Percentiles rank a stretch among this genome's conserved stretches.
Conservation (phyloP, 805 yeast genomes). For the Candida loeiensis region DNA sequence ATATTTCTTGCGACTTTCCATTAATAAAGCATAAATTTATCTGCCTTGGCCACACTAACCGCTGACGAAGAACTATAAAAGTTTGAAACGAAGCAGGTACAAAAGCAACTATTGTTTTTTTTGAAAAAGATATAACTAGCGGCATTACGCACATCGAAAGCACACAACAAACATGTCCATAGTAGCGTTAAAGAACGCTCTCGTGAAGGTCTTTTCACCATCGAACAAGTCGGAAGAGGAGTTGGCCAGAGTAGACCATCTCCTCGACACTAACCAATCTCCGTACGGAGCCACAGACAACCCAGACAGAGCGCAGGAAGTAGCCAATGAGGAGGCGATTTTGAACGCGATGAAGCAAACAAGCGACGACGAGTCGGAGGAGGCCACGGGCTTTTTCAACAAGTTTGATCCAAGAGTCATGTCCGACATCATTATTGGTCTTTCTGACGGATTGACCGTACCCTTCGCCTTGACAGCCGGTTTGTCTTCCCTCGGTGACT, state of each 20-base stretch:
- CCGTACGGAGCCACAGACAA: slow-evolving; percentile 36
- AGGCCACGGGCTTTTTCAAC: slow-evolving; percentile 40
- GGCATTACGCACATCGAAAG: not conserved
- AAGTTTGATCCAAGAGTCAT: slow-evolving; percentile 85
- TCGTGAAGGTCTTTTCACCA: slow-evolving; percentile 24
- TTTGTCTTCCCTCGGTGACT: slow-evolving; percentile 81
- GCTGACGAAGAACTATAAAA: no score
- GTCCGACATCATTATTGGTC: slow-evolving; percentile 90
- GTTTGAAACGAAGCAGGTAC: no score
- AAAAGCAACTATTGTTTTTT: no score
- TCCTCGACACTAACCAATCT: slow-evolving; percentile 29
- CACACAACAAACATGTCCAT: slow-evolving; percentile 22
- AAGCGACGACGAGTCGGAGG: slow-evolving; percentile 25
- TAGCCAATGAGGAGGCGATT: slow-evolving; percentile 36
- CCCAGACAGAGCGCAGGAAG: slow-evolving; percentile 32
- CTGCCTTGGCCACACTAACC: no score
- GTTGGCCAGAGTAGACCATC: slow-evolving; percentile 27
- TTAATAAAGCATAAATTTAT: no score
- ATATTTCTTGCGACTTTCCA: no score
- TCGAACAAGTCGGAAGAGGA: slow-evolving; percentile 26
- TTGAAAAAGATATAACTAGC: no score
- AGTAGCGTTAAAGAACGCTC: slow-evolving; percentile 35
- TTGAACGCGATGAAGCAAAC: slow-evolving; percentile 27
- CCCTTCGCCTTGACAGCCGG: slow-evolving; percentile 99
- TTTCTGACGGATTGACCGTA: slow-evolving; percentile 93